A percentile compares a stretch with the other conserved stretches of the same genome.
Conservation (phyloP, 2,329 filamentous ascomycete genomes). For the Rutstroemia sp. region DNA sequence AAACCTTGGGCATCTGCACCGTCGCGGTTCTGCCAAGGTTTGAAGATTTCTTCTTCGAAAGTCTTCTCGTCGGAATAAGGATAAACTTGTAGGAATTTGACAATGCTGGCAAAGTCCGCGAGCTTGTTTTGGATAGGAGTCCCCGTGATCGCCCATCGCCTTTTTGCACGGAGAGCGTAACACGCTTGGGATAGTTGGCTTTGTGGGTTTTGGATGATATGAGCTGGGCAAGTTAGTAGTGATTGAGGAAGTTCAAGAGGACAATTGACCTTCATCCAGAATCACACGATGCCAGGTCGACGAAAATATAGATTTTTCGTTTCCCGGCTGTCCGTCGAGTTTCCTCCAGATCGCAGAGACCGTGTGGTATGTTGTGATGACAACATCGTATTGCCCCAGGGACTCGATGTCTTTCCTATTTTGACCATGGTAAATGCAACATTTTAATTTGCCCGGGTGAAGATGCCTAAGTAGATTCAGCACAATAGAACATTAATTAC, state of each 20-base stretch:
- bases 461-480: constrained; percentile 10
- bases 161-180: constrained; percentile 34
- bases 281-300: constrained; percentile 37
- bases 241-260: not conserved
- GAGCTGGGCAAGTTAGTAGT: constrained; percentile 31
- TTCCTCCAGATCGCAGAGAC: constrained; percentile 29
- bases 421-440: constrained; percentile 12
- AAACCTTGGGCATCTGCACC: constrained; percentile 4
- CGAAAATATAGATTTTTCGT: constrained; percentile 25
- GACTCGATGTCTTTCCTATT: not conserved
- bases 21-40: constrained; percentile 24
- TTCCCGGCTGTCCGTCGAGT: not conserved
- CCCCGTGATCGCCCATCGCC: constrained; percentile 29
- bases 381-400: constrained; percentile 29
- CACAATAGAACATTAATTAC: not conserved
- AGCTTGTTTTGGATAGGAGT: constrained; percentile 29
- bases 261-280: constrained; percentile 37
- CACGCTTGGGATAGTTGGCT: constrained; percentile 39
- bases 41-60: constrained; percentile 20
- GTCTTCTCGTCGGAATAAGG: constrained; percentile 13
- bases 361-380: constrained; percentile 43
- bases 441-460: not conserved
- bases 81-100: constrained; percentile 21
- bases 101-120: constrained; percentile 26
- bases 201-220: constrained; percentile 41